phyloP scores from a whole-genome alignment of 768 basidiomycete genomes.

The Epithele typhae region DNA sequence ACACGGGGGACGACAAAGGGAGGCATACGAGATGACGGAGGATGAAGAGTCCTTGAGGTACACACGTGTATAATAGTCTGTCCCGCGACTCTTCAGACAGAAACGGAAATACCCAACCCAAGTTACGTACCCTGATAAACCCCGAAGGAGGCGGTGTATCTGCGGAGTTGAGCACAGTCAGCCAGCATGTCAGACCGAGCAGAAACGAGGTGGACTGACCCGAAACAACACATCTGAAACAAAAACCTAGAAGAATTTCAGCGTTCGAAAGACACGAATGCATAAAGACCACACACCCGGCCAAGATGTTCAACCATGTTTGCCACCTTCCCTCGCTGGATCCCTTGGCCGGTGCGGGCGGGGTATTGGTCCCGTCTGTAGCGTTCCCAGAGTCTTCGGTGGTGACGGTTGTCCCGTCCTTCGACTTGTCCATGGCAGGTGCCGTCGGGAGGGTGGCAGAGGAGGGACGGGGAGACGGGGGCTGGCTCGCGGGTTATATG shows the following conservation, averaged over 20 bases:
- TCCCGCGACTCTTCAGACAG: not conserved
- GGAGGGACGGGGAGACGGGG: no score
- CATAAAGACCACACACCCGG: no score
- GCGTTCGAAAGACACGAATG: not conserved
- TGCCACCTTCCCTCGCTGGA: no score
- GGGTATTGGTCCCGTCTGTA: no score
- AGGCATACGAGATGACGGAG: slow-evolving; percentile 22
- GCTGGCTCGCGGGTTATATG: no score
- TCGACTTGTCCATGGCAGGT: no score
- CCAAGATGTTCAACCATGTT: no score
- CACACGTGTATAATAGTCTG: slow-evolving; percentile 24
- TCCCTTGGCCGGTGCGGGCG: no score
- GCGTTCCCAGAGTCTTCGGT: no score
- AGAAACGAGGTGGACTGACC: no score
- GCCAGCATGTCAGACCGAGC: not conserved
- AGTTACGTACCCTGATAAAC: slow-evolving; percentile 27
- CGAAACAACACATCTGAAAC: slow-evolving; percentile 18
- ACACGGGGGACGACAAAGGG: not conserved
- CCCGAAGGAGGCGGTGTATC: slow-evolving; percentile 28
- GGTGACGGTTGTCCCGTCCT: no score
- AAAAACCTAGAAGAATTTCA: slow-evolving; percentile 19
- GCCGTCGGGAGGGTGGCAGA: no score
- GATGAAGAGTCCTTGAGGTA: slow-evolving; percentile 27
- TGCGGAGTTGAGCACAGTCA: not conserved
- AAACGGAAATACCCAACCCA: not conserved